Conservation (phyloP, 345 rosid species). For the Lepidium sativum region DNA sequence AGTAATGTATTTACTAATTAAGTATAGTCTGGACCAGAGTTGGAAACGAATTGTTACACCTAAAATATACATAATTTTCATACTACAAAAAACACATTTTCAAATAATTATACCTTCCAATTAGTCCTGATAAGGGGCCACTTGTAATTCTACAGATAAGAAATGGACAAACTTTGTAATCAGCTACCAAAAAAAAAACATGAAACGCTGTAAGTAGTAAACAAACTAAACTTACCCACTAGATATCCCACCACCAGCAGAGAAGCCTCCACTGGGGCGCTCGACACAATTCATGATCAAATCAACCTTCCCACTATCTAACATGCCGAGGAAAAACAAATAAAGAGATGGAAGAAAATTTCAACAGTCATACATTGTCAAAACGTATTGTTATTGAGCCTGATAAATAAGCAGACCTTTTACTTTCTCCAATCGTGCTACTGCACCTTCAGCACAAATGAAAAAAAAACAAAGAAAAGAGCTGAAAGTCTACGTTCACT, state of each 20-base stretch:
- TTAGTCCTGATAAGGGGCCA: slow-evolving; percentile 86
- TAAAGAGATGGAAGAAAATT: no score
- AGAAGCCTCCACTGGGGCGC: slow-evolving; percentile 91
- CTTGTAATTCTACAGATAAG: slow-evolving; percentile 69
- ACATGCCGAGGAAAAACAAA: background rate
- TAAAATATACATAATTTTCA: background rate
- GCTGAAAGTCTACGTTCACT: slow-evolving; percentile 8
- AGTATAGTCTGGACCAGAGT: background rate
- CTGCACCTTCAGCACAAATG: slow-evolving; percentile 1
- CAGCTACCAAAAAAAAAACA: background rate
- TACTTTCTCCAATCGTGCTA: background rate
- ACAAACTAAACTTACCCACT: slow-evolving; percentile 61
- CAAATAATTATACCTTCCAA: slow-evolving; percentile 59
- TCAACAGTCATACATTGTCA: background rate
- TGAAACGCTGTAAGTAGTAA: background rate
- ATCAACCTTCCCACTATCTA: slow-evolving; percentile 86
- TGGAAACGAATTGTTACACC: background rate
- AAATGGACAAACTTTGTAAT: background rate
- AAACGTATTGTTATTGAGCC: background rate
- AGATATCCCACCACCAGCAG: slow-evolving; percentile 95
- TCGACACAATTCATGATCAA: slow-evolving; percentile 90
- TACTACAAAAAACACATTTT: background rate
- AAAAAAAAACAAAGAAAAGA: background rate
- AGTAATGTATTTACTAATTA: background rate
- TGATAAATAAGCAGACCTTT: background rate